Evolutionary conservation across 257 asterid genomes (phyloP).

Genomic region (Nicotiana undulata): DNA sequence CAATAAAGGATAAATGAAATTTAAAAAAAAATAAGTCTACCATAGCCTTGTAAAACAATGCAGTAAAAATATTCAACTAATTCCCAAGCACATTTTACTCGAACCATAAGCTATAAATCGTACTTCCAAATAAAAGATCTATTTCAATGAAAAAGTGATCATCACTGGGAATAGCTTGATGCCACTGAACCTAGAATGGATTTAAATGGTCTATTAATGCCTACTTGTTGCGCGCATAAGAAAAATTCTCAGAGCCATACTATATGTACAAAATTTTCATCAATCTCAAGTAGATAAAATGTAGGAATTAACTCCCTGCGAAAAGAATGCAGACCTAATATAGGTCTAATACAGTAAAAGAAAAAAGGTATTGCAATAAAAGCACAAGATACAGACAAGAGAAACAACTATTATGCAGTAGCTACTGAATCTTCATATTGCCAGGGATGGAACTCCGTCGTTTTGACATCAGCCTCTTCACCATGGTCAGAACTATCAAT

Average conservation of each 20-base stretch:
- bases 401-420: background rate
- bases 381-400: background rate
- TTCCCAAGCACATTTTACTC: too few species aligned
- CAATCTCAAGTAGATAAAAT: background rate
- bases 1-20: too few species aligned
- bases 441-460: constrained; percentile 85
- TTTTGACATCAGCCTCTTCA: constrained; percentile 22
- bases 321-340: constrained; percentile 9
- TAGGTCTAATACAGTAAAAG: background rate
- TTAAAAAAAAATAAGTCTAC: too few species aligned
- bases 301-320: background rate
- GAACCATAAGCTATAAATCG: too few species aligned
- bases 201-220: background rate
- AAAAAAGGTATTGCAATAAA: background rate
- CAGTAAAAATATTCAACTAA: too few species aligned
- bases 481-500: constrained; percentile 42
- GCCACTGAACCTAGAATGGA: background rate
- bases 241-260: background rate
- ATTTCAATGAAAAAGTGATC: too few species aligned
- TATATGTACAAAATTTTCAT: background rate
- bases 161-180: background rate
- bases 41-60: background rate
- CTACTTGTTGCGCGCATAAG: background rate
- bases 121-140: too few species aligned
- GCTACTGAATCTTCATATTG: constrained; percentile 43